Evolutionary conservation across 768 basidiomycete genomes (phyloP), one percentile per base, ranked within the genome.

Genomic region (Boletus subcaerulescens): DNA sequence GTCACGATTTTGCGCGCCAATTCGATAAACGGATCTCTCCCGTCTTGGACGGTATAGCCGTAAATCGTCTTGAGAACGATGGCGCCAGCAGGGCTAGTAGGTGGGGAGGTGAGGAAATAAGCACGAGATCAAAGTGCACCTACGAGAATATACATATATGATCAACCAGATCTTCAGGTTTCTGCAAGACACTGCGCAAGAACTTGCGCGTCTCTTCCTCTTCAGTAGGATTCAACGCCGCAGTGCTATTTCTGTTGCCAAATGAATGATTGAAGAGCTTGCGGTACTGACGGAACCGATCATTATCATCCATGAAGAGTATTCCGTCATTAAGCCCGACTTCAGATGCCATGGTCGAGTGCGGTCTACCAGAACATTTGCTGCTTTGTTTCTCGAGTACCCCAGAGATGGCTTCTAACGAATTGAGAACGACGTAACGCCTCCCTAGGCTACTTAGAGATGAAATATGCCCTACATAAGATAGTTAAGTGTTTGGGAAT

Each of bases 371-470:
- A 12, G 82, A 82, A 60, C 81, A 83, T 44, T 80, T 79, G n/a
- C 75, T 62, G 48, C 82, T 77, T 47, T 80, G 74, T 61, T 76
- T 81, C 41, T 83, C 82, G 26, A 85, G 69, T 18, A 85, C 66
- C 49, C 78, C 80, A 10, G 72, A 71, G 32, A 75, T 73, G 7
- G 73, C 76, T 53, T 76, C 71, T 56, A 71, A 56, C 53, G 75
- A 76, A 65, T 78, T 83, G 31, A 86, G 66, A 50, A 85, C 67
- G 45, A 84, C 59, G 63, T 80, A 74, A 10, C 76, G 72, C 50
- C 76, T 76, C 24, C 77, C 74, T 24, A 84, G 65, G 24, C 80
- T 53, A 36, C 12, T 64, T 4, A 64, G 24, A 17, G 55, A 52
- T 9, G 43, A 55, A 29, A 68, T 52, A 12, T 52, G 56, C 11